Base-by-base conservation (phyloP, 441 rosid genomes). In the Isatis lusitanica region DNA sequence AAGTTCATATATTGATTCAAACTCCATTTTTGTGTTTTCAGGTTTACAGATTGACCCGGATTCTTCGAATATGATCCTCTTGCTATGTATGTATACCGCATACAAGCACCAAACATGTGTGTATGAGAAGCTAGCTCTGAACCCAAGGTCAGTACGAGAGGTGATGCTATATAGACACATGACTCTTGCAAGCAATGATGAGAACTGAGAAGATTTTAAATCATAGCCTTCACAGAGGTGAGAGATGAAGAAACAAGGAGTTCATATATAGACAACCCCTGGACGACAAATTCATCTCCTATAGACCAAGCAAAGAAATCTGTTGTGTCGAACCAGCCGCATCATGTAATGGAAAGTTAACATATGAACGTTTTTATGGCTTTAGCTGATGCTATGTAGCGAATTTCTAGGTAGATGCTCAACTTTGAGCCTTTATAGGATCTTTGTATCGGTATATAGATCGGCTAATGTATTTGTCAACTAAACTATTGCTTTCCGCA, bases 31-130 rank as follows among this genome's bases (percentile, higher is more conserved):
- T 52, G 12, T 28, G 15, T 63, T 73, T 55, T 78, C 84, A 94
- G 97, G 96, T 91, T 58, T 94, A 90, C 84, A 94, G 86, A 77
- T 74, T 94, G 79, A 84, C 82, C 57, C 87, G 98, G 77, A 93
- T 93, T 74, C 81, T 90, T 66, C 81, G 98, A 79, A 79, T 90
- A 35, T 93, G 85, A 88, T 39, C 70, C 44, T n/a, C 60, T 68
- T 16, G n/a, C 26, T 18, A 17, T 56, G 46, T 63, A 44, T 13
- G 58, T 26, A 26, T 26, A 26, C 36, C 13, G 24, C 36, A 60
- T 21, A 51, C 13, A 6, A 58, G 43, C 33, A 60, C 50, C 63
- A 60, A 40, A 58, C 71, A 66, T 73, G 38, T 58, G 48, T 56
- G 31, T 47, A 38, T 46, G 35, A 36, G 61, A 74, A 65, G 43